Conservation (phyloP, 352 stramenopile species). For the Phytopythium cucurbitacearum region DNA sequence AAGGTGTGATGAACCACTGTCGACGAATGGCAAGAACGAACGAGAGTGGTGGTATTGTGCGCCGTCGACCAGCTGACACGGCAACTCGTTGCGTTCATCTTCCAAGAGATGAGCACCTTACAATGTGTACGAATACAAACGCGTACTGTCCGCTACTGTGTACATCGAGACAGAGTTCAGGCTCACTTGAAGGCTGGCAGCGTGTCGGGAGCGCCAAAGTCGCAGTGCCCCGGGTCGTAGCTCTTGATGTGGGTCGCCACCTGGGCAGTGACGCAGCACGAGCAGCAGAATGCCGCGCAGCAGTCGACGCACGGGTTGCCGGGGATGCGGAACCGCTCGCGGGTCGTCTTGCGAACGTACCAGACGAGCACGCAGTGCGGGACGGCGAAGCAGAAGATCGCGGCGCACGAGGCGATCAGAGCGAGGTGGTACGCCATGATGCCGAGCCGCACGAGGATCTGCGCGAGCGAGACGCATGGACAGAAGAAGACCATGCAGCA, state of each 20-base stretch:
- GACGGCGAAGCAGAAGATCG: constrained; percentile 20
- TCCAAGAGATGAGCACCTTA: too few relatives aligned
- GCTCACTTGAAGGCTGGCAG: constrained; percentile 16
- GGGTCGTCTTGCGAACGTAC: constrained; percentile 13
- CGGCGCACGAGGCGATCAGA: constrained; percentile 9
- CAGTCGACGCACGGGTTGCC: constrained; percentile 21
- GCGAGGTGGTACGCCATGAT: constrained; percentile 11
- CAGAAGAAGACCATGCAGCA: constrained; percentile 16
- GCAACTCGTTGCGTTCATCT: too few relatives aligned
- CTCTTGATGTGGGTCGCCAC: constrained; percentile 48
- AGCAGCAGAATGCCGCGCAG: constrained; percentile 22
- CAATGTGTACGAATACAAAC: too few relatives aligned
- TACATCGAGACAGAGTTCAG: neutral
- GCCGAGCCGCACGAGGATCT: constrained; percentile 29
- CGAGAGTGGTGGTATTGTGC: too few relatives aligned
- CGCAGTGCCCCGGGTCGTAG: constrained; percentile 33
- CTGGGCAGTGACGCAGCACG: constrained; percentile 32
- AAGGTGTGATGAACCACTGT: too few relatives aligned
- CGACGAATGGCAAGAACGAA: too few relatives aligned
- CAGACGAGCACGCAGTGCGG: constrained; percentile 21
- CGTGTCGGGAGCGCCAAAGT: constrained; percentile 27
- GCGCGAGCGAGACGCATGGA: constrained; percentile 27
- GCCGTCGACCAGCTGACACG: too few relatives aligned
- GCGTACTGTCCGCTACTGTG: too few relatives aligned
- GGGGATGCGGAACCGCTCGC: constrained; percentile 10